These are phyloP conservation scores for Nicotiana rustica DNA, from an alignment of 305 asterid genomes.

Conservation along the genomic window DNA sequence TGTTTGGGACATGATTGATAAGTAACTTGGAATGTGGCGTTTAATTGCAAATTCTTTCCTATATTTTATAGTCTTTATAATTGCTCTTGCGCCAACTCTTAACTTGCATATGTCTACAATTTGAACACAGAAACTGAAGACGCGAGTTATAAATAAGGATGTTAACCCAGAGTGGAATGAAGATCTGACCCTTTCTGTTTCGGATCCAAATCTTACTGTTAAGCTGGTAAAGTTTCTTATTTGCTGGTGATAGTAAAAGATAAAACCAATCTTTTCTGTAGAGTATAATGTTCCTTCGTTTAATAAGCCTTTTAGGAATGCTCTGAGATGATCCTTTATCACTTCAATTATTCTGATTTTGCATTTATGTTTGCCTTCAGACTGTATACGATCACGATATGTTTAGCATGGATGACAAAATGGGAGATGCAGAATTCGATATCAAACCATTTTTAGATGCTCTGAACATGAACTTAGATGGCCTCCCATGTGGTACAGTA, in stretches of 20 bases:
- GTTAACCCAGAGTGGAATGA: constrained; percentile 88
- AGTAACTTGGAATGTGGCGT: not conserved
- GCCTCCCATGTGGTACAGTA: constrained; percentile 44
- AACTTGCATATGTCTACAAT: not conserved
- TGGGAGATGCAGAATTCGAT: constrained; percentile 45
- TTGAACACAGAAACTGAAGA: constrained; percentile 69
- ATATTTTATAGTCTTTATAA: not conserved
- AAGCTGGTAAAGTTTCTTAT: constrained; percentile 54
- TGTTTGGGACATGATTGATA: constrained; percentile 3
- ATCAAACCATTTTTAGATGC: constrained; percentile 41
- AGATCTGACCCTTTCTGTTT: constrained; percentile 69
- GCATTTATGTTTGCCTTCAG: constrained; percentile 26
- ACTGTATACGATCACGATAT: constrained; percentile 44
- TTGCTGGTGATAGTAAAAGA: constrained; percentile 19
- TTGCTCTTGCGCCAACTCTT: not conserved
- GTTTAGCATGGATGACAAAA: constrained; percentile 45
- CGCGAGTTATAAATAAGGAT: constrained; percentile 73
- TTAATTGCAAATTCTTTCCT: not conserved
- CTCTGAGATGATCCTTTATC: not conserved
- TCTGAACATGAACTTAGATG: constrained; percentile 27
- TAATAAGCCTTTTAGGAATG: not conserved
- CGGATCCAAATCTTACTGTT: constrained; percentile 61
- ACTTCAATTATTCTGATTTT: not conserved
- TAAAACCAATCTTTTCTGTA: not conserved
- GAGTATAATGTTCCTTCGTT: too few species aligned